Evolutionary conservation across 306 rosid genomes (phyloP), one percentile per base, ranked within the genome.

Genomic region (Cicer chorassanicum): DNA sequence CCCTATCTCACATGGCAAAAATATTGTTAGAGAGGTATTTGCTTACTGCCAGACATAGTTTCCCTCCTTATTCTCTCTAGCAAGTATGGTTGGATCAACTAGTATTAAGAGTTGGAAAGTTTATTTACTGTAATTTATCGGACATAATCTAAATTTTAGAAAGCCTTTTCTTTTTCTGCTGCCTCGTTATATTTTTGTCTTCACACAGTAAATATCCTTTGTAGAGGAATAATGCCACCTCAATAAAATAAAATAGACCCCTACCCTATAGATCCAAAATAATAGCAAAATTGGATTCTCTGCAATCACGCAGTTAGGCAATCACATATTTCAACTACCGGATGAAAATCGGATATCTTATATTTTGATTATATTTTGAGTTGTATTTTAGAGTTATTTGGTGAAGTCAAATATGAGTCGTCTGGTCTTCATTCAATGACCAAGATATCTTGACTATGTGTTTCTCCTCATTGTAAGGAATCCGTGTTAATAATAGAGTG

Each of bases 11-110:
- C 46, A 14, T 62, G 68, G 68, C 2, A 62, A 62, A 62, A 62
- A 62, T 62, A 62, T 62, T n/a, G 68, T 62, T 40, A 62, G 68
- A 62, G 68, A 62, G 68, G 68, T 62, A 62, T 38, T 60, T 60
- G 19, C 44, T 29, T 29, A 3, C 36, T 29, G 3, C 36, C 36
- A 21, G 36, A 29, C 36, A 29, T 3, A 29, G 36, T 29, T 29
- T 29, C 5, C 5, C 36, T 29, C 5, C 36, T 29, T 29, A 29
- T 29, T 29, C 36, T 29, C 36, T 29, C 34, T 29, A 29, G 34
- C 34, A 29, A 29, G 4, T 29, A 4, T 29, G 34, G 34, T 29
- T 29, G 34, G 34, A 29, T 29, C 36, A 29, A 4, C 36, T 29
- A 5, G 36, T 29, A 3, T 29, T 29, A 29, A 29, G 5, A 29